These are phyloP conservation scores for Trichoderma erinaceum DNA, from an alignment of 495 filamentous ascomycete genomes.

Conservation along the genomic window DNA sequence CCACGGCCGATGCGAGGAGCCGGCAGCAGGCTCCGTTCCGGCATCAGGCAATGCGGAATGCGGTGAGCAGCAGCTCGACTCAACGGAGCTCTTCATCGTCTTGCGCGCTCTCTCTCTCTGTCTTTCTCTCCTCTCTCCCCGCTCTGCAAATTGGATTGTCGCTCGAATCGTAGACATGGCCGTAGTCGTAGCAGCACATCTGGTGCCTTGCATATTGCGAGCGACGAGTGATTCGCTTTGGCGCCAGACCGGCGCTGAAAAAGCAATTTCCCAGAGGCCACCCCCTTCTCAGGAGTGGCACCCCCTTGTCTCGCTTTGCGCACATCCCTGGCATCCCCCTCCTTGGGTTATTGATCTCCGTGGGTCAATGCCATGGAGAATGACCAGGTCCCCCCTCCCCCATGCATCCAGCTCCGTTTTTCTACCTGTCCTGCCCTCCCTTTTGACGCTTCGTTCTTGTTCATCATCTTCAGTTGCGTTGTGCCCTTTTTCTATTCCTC, in stretches of 20 bases:
- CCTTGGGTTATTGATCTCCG: slow-evolving; percentile 7
- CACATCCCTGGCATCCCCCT: slow-evolving; percentile 7
- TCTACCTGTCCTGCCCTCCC: slow-evolving; percentile 21
- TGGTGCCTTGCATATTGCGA: not conserved
- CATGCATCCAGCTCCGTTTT: slow-evolving; percentile 1
- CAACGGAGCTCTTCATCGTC: not conserved
- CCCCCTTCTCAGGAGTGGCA: slow-evolving; percentile 12
- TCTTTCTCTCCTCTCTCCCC: not conserved
- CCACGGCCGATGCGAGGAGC: not conserved
- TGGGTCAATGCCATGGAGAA: slow-evolving; percentile 12
- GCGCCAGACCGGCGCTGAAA: slow-evolving; percentile 1
- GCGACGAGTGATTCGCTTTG: not conserved
- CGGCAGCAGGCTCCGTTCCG: not conserved
- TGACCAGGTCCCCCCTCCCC: slow-evolving; percentile 7
- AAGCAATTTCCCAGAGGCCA: slow-evolving; percentile 9
- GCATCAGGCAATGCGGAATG: slow-evolving; percentile 3
- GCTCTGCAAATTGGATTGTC: not conserved
- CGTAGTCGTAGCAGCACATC: not conserved
- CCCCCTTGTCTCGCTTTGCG: slow-evolving; percentile 10
- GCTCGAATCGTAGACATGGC: no score
- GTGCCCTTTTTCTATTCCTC: slow-evolving; percentile 24
- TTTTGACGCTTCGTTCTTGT: slow-evolving; percentile 22
- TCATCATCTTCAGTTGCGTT: not conserved
- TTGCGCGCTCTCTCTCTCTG: not conserved
- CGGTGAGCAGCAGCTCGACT: not conserved